Evolutionary conservation across 2,329 filamentous ascomycete species (phyloP).

Genomic region (Fusarium sarcochroum): DNA sequence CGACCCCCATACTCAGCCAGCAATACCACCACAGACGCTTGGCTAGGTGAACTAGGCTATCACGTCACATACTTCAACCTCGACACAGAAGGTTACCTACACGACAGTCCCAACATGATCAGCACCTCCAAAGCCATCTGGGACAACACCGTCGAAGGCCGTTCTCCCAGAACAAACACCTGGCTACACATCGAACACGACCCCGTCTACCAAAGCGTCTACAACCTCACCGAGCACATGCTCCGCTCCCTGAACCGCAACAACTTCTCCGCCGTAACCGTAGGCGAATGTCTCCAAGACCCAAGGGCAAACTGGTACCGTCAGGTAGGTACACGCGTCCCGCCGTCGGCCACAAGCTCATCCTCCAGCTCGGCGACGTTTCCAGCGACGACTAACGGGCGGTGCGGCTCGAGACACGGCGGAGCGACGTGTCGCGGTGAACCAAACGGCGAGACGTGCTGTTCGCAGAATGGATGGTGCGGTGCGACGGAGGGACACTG

Average conservation of each 20-base stretch:
- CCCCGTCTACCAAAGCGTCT: constrained; percentile 61
- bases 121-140: constrained; percentile 59
- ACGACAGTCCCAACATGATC: constrained; percentile 64
- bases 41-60: constrained; percentile 64
- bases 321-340: constrained; percentile 27
- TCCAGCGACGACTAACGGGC: constrained; percentile 42
- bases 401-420: constrained; percentile 43
- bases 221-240: constrained; percentile 61
- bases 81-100: constrained; percentile 72
- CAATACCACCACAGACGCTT: constrained; percentile 55
- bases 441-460: constrained; percentile 40
- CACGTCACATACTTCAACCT: constrained; percentile 72
- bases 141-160: constrained; percentile 55
- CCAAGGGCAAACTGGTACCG: constrained; percentile 67
- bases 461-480: constrained; percentile 51
- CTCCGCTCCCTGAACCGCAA: constrained; percentile 56
- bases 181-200: constrained; percentile 70
- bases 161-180: constrained; percentile 43
- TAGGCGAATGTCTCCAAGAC: constrained; percentile 67
- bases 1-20: constrained; percentile 64
- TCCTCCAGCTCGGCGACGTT: constrained; percentile 35
- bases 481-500: constrained; percentile 59
- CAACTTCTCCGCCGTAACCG: constrained; percentile 63
- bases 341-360: constrained; percentile 9
- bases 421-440: constrained; percentile 41